Evolutionary conservation across 2,329 filamentous ascomycete genomes (phyloP).

Genomic region (Parafenestella ontariensis): DNA sequence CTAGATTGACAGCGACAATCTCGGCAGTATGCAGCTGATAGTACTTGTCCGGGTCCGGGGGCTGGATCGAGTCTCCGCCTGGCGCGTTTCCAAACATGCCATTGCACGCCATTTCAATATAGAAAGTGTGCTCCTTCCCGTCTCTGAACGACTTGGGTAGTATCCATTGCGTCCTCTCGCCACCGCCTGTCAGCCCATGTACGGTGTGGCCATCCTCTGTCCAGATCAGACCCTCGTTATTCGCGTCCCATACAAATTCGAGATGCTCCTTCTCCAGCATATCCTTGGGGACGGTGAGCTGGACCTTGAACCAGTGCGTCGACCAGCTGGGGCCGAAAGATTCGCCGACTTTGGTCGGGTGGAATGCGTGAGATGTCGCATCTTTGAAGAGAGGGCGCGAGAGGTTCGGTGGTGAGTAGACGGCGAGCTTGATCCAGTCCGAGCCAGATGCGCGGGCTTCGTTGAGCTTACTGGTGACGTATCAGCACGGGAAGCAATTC

Average conservation of each 20-base stretch:
- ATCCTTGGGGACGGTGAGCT: conserved; percentile 76
- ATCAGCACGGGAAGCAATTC: conserved; percentile 13
- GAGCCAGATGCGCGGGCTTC: conserved; percentile 72
- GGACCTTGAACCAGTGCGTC: conserved; percentile 94
- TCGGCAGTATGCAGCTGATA: conserved; percentile 79
- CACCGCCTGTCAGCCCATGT: conserved; percentile 89
- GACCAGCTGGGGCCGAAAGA: conserved; percentile 95
- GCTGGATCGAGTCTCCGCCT: conserved; percentile 84
- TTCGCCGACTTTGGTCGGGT: conserved; percentile 74
- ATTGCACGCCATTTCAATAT: conserved; percentile 98
- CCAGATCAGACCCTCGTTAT: conserved; percentile 96
- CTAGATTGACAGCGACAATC: conserved; percentile 87
- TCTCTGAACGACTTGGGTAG: conserved; percentile 82
- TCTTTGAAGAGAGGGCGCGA: conserved; percentile 86
- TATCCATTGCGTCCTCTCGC: conserved; percentile 90
- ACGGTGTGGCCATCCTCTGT: conserved; percentile 86
- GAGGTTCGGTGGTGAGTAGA: conserved; percentile 82
- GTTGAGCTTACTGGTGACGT: conserved; percentile 68
- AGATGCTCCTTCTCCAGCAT: conserved; percentile 79
- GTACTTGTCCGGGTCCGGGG: conserved; percentile 83
- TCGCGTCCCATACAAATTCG: conserved; percentile 96
- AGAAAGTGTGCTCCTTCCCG: conserved; percentile 86
- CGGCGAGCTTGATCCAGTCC: conserved; percentile 81
- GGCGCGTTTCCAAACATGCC: conserved; percentile 96
- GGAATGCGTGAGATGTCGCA: conserved; percentile 78